Evolutionary conservation across 2,329 filamentous ascomycete species (phyloP).

Genomic region (Paecilomyces dactylethromorphus): DNA sequence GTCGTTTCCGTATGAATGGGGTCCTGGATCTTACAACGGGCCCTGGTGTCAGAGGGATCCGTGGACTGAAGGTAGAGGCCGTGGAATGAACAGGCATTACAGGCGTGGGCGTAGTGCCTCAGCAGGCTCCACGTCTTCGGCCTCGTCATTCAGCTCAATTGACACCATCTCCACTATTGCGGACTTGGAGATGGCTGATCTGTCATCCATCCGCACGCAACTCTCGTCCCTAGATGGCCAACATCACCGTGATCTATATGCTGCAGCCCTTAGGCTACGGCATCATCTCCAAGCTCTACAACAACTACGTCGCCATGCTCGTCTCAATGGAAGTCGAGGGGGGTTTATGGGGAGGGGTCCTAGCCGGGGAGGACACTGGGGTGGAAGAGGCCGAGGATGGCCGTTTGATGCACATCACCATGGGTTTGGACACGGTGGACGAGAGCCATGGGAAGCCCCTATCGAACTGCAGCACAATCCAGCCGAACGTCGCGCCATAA

Average conservation of each 20-base stretch:
- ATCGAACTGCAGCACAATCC: conserved; percentile 23
- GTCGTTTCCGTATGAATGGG: background rate
- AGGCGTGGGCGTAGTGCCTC: conserved; percentile 21
- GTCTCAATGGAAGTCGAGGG: conserved; percentile 8
- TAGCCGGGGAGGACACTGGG: background rate
- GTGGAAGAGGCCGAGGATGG: background rate
- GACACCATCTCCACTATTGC: conserved; percentile 31
- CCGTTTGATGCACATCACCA: background rate
- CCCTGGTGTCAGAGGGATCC: background rate
- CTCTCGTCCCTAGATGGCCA: conserved; percentile 26
- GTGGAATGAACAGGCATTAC: background rate
- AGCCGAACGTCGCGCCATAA: conserved; percentile 23
- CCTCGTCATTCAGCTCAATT: conserved; percentile 30
- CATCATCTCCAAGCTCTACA: conserved; percentile 25
- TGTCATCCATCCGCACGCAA: conserved; percentile 28
- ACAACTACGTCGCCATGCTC: conserved; percentile 26
- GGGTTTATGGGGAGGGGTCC: background rate
- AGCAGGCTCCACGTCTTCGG: conserved; percentile 21
- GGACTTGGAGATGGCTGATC: conserved; percentile 28
- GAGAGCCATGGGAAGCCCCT: conserved; percentile 31
- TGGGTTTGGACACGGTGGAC: conserved; percentile 14
- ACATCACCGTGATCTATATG: conserved; percentile 30
- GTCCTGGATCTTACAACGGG: background rate
- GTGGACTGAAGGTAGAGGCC: background rate
- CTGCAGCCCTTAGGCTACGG: conserved; percentile 28